Conservation (phyloP, 2,329 filamentous ascomycete species). For the Paecilomyces sp. region DNA sequence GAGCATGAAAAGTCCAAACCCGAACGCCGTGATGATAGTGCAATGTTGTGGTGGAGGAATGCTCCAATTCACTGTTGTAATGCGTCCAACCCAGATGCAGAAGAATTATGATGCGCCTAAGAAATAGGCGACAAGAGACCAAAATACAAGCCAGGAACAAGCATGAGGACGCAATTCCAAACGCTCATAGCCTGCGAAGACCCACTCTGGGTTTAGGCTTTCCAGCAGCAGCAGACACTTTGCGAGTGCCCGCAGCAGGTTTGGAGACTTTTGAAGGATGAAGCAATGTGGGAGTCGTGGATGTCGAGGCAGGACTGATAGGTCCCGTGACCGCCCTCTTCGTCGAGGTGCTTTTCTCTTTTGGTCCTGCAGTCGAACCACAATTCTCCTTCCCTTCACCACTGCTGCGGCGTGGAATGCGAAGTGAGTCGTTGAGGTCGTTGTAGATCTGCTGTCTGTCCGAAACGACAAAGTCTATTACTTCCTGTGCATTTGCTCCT, state of each 20-base stretch:
- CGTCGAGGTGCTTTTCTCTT: neutral
- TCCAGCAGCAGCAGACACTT: slow-evolving; percentile 11
- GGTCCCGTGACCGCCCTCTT: neutral
- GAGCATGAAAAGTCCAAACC: neutral
- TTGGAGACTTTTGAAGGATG: slow-evolving; percentile 12
- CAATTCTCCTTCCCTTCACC: neutral
- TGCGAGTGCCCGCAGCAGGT: slow-evolving; percentile 12
- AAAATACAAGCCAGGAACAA: neutral
- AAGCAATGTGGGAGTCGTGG: neutral
- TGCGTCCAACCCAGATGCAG: neutral
- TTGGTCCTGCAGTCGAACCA: neutral
- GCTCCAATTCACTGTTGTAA: neutral
- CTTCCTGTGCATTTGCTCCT: slow-evolving; percentile 11
- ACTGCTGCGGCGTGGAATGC: neutral
- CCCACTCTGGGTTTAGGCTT: slow-evolving; percentile 29
- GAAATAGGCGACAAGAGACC: neutral
- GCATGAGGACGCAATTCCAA: neutral
- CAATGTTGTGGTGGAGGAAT: neutral
- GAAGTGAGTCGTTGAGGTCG: neutral
- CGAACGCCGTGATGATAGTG: neutral
- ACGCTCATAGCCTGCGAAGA: slow-evolving; percentile 24
- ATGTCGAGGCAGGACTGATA: neutral
- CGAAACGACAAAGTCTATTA: neutral
- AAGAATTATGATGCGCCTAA: neutral
- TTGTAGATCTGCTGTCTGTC: neutral